Base-by-base conservation (phyloP, 495 filamentous ascomycete species). In the Penicillium tannophilum region DNA sequence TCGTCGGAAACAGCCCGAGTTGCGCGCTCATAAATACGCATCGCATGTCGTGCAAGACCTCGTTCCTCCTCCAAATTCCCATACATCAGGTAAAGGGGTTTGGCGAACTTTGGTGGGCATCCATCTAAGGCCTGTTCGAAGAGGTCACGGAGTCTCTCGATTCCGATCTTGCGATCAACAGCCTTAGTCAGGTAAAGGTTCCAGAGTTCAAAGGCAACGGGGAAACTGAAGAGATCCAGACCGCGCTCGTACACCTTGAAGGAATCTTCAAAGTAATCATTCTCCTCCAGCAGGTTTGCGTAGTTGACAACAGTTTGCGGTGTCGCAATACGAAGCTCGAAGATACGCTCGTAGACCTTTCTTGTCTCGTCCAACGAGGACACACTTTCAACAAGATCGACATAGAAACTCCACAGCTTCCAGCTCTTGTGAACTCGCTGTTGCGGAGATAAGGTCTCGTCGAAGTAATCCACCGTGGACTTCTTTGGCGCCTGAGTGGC, bases 341-440 rank as follows among this genome's bases (percentile, higher is more conserved):
- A 99, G 65, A 98, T 97, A 50, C 95, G 82, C 63, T 98, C 94
- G 73, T 99, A 99, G 16, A 98, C 85, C 70, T 90, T 92, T 68
- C 86, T 88, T 11, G 94, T 98, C 74, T 98, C 93, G 10, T 97
- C 93, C 4, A 98, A 76, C 0, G 90, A 91, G 57, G 88, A 86
- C 17, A 96, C 92, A 74, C 91, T 94, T 71, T 99, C 94, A 11
- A 99, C 93, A 0, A 99, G 84, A 73, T 99, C 94, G 41, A 99
- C 93, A 65, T 99, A 99, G 82, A 98, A 99, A 79, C 90, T 94
- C 94, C 94, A 99, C 14, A 99, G 76, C 72, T 98, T 99, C 95
- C 95, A 99, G 70, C 91, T 95, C 81, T 98, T 99, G 76, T 99
- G 95, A 8, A 99, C 89, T 56, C 95, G 84, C 73, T 98, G 94